phyloP scores from a whole-genome alignment of 2,329 filamentous ascomycete species.

The Cytospora paraplurivora region DNA sequence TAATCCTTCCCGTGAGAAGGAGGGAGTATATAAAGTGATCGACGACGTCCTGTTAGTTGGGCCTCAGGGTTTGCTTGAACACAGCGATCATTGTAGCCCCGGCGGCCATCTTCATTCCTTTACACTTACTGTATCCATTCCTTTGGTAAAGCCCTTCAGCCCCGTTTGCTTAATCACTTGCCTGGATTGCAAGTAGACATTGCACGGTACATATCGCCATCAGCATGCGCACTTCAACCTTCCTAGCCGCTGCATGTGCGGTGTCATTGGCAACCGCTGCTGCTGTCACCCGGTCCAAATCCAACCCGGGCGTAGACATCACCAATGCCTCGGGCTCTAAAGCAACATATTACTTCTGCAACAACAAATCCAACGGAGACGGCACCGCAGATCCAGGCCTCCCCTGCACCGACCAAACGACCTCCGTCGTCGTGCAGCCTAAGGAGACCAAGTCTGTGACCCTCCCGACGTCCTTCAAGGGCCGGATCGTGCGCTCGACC shows the following conservation, averaged over 20 bases:
- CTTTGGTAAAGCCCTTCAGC: background rate
- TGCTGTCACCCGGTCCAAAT: background rate
- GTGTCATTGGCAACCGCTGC: background rate
- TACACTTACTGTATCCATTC: background rate
- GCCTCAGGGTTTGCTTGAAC: background rate
- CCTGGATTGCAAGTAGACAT: background rate
- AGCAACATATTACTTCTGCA: conserved; percentile 27
- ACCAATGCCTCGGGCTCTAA: conserved; percentile 19
- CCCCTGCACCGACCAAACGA: conserved; percentile 20
- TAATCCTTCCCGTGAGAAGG: no score
- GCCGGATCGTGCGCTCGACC: conserved; percentile 24
- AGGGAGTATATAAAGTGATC: no score
- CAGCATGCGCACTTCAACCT: background rate
- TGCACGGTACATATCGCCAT: background rate
- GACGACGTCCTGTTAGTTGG: background rate
- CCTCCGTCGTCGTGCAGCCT: conserved; percentile 17
- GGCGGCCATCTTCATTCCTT: background rate
- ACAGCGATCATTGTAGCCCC: background rate
- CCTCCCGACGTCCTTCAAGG: conserved; percentile 16
- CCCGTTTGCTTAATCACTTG: background rate
- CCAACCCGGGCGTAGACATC: conserved; percentile 24
- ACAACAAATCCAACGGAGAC: conserved; percentile 23
- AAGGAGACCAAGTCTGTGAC: conserved; percentile 8
- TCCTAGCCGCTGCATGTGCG: background rate
- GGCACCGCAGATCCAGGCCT: conserved; percentile 24